Conservation (phyloP, 768 basidiomycete genomes). For the Amanita jacksonii region DNA sequence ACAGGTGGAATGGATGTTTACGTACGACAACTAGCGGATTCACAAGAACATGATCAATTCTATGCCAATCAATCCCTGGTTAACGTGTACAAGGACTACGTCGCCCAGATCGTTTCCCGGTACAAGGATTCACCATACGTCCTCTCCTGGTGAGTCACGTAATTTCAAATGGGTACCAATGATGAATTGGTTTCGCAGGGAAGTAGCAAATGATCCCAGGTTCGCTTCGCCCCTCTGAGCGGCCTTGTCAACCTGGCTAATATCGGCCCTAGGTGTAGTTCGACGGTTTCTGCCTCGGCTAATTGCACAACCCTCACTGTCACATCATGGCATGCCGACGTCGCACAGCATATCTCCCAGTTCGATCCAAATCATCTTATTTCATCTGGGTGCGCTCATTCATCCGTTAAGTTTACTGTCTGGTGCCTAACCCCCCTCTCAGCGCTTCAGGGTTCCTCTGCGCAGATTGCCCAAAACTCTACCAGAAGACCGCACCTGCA, state of each 20-base stretch:
- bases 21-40: slow-evolving; percentile 38
- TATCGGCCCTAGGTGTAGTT: slow-evolving; percentile 38
- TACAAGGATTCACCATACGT: slow-evolving; percentile 45
- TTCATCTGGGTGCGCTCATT: slow-evolving; percentile 49
- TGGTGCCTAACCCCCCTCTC: too few relatives aligned
- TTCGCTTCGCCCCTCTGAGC: slow-evolving; percentile 15
- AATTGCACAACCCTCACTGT: slow-evolving; percentile 41
- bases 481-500: slow-evolving; percentile 24
- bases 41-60: slow-evolving; percentile 46
- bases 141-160: slow-evolving; percentile 41
- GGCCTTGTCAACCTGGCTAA: slow-evolving; percentile 5
- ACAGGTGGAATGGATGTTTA: slow-evolving; percentile 61
- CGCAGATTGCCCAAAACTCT: slow-evolving; percentile 44
- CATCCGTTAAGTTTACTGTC: too few relatives aligned
- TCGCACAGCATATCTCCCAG: slow-evolving; percentile 34
- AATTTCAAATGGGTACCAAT: too few relatives aligned
- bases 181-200: too few relatives aligned
- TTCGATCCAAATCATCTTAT: slow-evolving; percentile 58
- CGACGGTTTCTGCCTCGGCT: slow-evolving; percentile 34
- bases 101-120: slow-evolving; percentile 42
- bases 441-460: slow-evolving; percentile 54
- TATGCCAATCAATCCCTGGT: slow-evolving; percentile 42
- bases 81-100: slow-evolving; percentile 47
- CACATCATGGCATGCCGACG: slow-evolving; percentile 44
- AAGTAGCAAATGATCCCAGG: slow-evolving; percentile 61